Evolutionary conservation across 257 asterid genomes (phyloP), one percentile per base, ranked within the genome.

Genomic region (Plantago ovata): DNA sequence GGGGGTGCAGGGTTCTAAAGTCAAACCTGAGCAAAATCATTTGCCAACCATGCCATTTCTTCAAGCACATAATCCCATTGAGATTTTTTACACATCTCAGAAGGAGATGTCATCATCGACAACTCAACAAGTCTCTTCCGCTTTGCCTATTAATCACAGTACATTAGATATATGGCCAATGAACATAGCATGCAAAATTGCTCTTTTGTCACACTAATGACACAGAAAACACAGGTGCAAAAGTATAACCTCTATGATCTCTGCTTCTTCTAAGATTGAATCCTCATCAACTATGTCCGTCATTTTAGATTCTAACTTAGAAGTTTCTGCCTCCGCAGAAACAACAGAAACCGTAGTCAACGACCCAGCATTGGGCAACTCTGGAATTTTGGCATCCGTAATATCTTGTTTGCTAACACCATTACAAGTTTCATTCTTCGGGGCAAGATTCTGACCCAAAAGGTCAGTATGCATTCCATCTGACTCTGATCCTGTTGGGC

Each of bases 31-130:
- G 94, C 86, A 83, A 93, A 89, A 84, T 93, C 99, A 81, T 93
- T 89, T 47, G 99, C 97, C 72, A 93, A 47, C 99, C 99, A 93
- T 53, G 91, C 73, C 95, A 93, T 86, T 79, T 93, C 99, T 77
- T 93, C 99, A 59, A 93, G 85, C 59, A 93, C 94, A 79, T 68
- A 89, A 75, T 77, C 88, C 99, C 99, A 93, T 12, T 75, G 97
- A 79, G 94, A 79, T 61, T 80, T 89, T 33, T 55, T 75, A 28
- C 58, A 67, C 70, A 66, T 56, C 72, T 76, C 69, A 33, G 11
- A 9, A 1, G 86, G 80, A 54, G 72, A 67, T 56, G 72, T 79
- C 57, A 64, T 66, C 71, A 61, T 48, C 47, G 90, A 84, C 71
- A 93, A 68, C 71, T 86, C 88, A 21, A 76, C 65, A 20, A 86